These are phyloP conservation scores for Tetrahymena malaccensis DNA, from an alignment of 73 alveolate species.

Conservation along the genomic window DNA sequence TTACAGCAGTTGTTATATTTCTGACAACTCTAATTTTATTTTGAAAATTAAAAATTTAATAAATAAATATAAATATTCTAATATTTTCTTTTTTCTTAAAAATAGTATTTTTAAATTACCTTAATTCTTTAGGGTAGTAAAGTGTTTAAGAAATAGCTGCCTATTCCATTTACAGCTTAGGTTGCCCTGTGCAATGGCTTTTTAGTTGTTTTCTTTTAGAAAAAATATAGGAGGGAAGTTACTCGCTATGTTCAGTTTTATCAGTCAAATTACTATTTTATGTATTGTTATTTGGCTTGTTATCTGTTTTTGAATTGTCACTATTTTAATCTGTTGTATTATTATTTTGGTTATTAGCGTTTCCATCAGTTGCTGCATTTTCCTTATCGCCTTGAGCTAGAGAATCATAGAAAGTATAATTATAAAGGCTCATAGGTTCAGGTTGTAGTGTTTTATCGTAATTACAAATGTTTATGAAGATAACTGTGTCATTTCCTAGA, in stretches of 20 bases:
- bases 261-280: neutral
- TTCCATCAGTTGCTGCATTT: neutral
- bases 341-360: neutral
- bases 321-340: neutral
- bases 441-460: neutral
- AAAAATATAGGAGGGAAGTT: neutral
- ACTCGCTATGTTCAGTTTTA: neutral
- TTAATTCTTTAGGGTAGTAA: neutral
- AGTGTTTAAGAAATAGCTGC: neutral
- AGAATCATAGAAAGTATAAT: neutral
- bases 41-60: neutral
- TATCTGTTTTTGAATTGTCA: neutral
- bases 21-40: neutral
- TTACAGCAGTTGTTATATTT: neutral
- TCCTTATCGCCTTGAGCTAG: neutral
- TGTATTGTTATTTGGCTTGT: neutral
- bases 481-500: neutral
- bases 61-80: neutral
- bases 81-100: neutral
- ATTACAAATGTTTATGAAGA: neutral
- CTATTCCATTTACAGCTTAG: neutral
- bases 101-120: neutral
- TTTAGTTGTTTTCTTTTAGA: neutral
- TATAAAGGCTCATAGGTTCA: neutral
- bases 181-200: neutral